Base-by-base conservation (phyloP, 1,284 basidiomycete genomes). In the Apiotrichum siamense region DNA sequence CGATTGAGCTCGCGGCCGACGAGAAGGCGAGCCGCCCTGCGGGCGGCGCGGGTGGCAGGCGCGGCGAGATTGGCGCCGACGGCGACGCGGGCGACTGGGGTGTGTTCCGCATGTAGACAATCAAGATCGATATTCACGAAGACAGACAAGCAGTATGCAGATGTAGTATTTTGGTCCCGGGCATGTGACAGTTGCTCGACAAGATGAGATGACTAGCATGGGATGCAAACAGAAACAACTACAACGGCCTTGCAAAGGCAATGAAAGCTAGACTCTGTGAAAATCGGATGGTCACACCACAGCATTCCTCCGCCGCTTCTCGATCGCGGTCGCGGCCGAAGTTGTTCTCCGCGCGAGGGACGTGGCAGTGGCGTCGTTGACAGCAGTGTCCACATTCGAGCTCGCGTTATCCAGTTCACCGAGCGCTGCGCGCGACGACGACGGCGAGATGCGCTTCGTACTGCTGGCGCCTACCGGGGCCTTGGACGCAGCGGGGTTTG, bases 31-130 rank as follows among this genome's bases (percentile, higher is more conserved):
- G 49, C 17, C 75, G 83, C 32, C 43, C 57, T 47, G 27, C 20
- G 31, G 45, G 49, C 54, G 62, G 66, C 37, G 70, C 61, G 50
- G 50, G 60, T 61, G 50, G 64, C 55, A 26, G 40, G 45, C 41
- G 69, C 59, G 56, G 70, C 70, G 66, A 70, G 33, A 78, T 80
- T 31, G 84, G 83, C 18, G 86, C 86, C 81, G 84, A 87, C 62
- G 86, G 86, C 12, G 78, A 83, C 65, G 77, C 76, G 40, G 83
- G 81, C 61, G 86, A 86, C 38, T 92, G 87, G 75, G 89, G 89
- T 13, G 87, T 90, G 41, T 92, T 91, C 75, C 81, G 89, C 57
- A 92, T 93, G 89, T 93, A 79, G 77, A 47, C 7, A 54, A 24
- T 12, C 38, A 39, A 23, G 13, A 38, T 9, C 33, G n/a, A 13